Base-by-base conservation (phyloP, 1,284 basidiomycete species). In the Apiotrichum montevideense region DNA sequence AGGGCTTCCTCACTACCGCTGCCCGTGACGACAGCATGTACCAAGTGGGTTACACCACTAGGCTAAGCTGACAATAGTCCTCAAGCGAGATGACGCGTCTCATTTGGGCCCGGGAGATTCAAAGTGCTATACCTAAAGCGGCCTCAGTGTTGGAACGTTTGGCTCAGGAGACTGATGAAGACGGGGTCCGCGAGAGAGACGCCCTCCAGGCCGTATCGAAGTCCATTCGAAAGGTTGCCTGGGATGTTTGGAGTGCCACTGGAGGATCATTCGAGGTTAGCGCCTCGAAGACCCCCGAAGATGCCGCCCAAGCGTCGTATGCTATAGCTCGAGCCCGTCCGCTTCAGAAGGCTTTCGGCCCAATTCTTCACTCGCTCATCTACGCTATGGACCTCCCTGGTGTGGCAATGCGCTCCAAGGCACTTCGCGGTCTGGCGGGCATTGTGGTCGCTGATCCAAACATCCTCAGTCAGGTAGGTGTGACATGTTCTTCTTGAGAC, bases 321-420 rank as follows among this genome's bases (percentile, higher is more conserved):
- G 84, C 87, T 59, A 82, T 95, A 51, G 87, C 87, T 14, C 83
- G 84, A 0, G 82, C 85, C 29, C 87, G 90, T 58, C 81, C 81
- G 44, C 77, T 95, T 48, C 83, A 83, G 57, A 85, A 82, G 55
- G 88, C 87, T 1, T 91, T 93, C 70, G 83, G 87, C 42, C 84
- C 87, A 0, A 87, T 95, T 51, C 75, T 96, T 4, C 85, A 83
- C 35, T 84, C 86, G 14, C 84, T 94, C 21, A 71, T 95, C 29
- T 76, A 80, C 54, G 84, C 88, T 2, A 81, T 94, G 60, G 88
- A 92, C 67, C 86, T 87, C 0, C 82, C 87, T 2, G 83, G 85
- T 3, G 90, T 95, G 32, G 89, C 87, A 65, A 86, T 93, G 79
- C 83, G 92, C 39, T 92, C 90, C 1, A 96, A 96, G 70, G 93